Conservation (phyloP, 176 grass and related monocot genomes). For the Oryza meridionalis region DNA sequence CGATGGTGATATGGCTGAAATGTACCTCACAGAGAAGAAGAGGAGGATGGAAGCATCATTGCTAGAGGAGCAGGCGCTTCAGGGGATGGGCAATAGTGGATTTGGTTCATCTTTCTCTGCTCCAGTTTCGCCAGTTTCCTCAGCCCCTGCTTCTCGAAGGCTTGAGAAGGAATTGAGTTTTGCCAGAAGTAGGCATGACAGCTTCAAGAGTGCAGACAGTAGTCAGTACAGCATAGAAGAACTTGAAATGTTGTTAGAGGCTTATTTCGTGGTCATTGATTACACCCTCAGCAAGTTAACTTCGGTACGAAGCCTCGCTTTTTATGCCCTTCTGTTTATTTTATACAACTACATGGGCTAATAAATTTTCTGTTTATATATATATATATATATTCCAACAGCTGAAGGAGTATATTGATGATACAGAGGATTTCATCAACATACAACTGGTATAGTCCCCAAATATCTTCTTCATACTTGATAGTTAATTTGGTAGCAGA, state of each 20-base stretch:
- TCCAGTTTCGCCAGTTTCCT: conserved; percentile 82
- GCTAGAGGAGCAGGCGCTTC: conserved; percentile 56
- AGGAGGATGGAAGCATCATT: conserved; percentile 66
- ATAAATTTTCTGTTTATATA: conserved; percentile 20
- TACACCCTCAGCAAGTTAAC: conserved; percentile 85
- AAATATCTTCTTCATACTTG: background rate
- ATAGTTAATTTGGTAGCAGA: conserved; percentile 5
- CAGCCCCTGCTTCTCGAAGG: conserved; percentile 47
- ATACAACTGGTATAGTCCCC: conserved; percentile 77
- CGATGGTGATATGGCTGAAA: conserved; percentile 99
- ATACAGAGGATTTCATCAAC: conserved; percentile 97
- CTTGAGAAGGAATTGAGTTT: conserved; percentile 74
- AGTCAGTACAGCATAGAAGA: conserved; percentile 66
- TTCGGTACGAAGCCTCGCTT: conserved; percentile 55
- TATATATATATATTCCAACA: conserved; percentile 40
- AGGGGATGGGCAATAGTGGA: conserved; percentile 48
- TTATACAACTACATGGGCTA: background rate
- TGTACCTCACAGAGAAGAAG: conserved; percentile 97
- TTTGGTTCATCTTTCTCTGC: conserved; percentile 66
- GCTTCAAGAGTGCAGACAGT: conserved; percentile 71
- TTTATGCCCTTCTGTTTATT: background rate
- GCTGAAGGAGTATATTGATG: conserved; percentile 99
- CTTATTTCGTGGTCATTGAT: conserved; percentile 91
- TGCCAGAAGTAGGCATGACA: conserved; percentile 69
- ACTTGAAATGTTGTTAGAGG: conserved; percentile 94